Conservation (phyloP, 768 basidiomycete species). For the Chalciporus piperatus region DNA sequence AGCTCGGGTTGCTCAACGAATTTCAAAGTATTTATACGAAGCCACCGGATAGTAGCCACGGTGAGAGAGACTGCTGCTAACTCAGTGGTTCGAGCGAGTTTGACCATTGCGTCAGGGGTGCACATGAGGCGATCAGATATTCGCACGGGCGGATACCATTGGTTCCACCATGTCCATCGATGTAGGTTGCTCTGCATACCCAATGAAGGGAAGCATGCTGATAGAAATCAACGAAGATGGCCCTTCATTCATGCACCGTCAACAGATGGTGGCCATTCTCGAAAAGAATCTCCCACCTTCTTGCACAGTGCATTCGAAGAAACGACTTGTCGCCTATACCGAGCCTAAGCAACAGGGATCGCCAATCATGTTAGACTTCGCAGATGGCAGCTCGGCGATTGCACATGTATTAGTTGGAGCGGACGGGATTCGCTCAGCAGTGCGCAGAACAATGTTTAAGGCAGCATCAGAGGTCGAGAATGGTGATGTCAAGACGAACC, state of each 20-base stretch:
- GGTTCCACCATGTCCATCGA: constrained; percentile 20
- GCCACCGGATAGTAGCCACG: constrained; percentile 8
- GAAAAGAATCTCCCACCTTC: constrained; percentile 18
- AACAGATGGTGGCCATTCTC: constrained; percentile 16
- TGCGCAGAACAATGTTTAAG: constrained; percentile 25
- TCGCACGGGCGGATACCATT: constrained; percentile 28
- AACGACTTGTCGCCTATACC: constrained; percentile 18
- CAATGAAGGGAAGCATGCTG: neutral
- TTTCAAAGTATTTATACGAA: constrained; percentile 16
- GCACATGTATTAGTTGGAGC: constrained; percentile 46
- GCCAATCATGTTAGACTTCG: constrained; percentile 8
- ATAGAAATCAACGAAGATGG: constrained; percentile 7
- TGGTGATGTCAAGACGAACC: neutral
- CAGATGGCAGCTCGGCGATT: constrained; percentile 18
- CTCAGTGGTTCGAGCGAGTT: neutral
- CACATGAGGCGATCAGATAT: constrained; percentile 28
- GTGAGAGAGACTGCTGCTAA: constrained; percentile 5
- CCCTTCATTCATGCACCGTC: constrained; percentile 18
- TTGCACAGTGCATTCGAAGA: constrained; percentile 16
- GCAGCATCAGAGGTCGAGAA: constrained; percentile 5
- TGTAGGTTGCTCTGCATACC: constrained; percentile 13
- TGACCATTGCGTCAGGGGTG: neutral
- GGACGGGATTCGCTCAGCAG: constrained; percentile 39
- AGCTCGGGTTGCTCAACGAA: constrained; percentile 42
- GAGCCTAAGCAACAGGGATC: constrained; percentile 10